Base-by-base conservation (phyloP, 1,139 yeast species). In the Suhomyces coccinellae region DNA sequence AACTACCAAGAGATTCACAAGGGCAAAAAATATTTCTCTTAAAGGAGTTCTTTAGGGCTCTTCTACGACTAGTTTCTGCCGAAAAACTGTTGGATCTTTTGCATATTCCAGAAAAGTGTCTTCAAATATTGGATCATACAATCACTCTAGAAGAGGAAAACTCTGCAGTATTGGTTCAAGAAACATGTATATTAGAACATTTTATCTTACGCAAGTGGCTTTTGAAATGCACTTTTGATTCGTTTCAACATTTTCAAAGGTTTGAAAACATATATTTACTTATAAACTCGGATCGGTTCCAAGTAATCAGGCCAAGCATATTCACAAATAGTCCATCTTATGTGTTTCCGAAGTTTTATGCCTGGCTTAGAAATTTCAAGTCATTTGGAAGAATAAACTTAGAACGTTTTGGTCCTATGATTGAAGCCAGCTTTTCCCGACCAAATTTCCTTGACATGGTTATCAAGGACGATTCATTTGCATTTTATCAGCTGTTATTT, bases 331-430 rank as follows among this genome's bases (percentile, higher is more conserved):
- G 61, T 15, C 69, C 70, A 3, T 55, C 54, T 13, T 48, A 66
- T 14, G 42, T 63, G 37, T 66, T 63, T 45, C 69, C 67, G 3
- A 40, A 46, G 17, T 65, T 65, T 48, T 63, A 65, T 48, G 45
- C 52, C 12, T 52, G 51, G 33, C 30, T 61, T 24, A 22, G 33
- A n/a, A 13, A 26, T 10, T 39, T 38, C 26, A 37, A 32, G 12
- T 26, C 34, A 27, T 35, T 38, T 22, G 31, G 39, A 15, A 30
- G 29, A 36, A 22, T 45, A 15, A 16, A 37, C 8, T 31, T 47
- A 22, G 12, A 24, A 2, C 38, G 39, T n/a, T 41, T 36, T 30
- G 24, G 30, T 7, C 15, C 17, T 3, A 49, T 45, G 43, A 12
- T 47, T 7, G n/a, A 31, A 15, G 52, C 45, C 2, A 38, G 49